Conservation (phyloP, 1,284 basidiomycete genomes). For the Caloboletus inedulis region DNA sequence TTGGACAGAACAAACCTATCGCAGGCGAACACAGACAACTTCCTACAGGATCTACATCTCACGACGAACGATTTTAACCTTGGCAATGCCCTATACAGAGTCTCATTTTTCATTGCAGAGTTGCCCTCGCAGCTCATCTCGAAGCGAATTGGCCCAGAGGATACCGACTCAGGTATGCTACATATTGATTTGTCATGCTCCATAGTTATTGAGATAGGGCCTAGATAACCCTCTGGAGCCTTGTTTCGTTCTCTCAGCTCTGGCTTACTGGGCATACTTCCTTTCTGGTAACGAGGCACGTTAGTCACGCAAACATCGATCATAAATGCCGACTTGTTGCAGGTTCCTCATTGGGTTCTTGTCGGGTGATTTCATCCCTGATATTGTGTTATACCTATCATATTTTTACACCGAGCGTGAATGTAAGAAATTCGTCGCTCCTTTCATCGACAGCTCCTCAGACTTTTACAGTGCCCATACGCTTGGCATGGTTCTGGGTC, state of each 20-base stretch:
- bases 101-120: slow-evolving; percentile 60
- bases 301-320: slow-evolving; percentile 30
- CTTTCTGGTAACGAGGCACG: slow-evolving; percentile 48
- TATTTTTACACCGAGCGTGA: slow-evolving; percentile 67
- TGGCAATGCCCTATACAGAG: slow-evolving; percentile 56
- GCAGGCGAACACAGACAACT: slow-evolving; percentile 57
- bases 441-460: neutral
- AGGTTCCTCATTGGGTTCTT: slow-evolving; percentile 69
- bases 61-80: slow-evolving; percentile 62
- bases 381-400: slow-evolving; percentile 63
- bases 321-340: neutral
- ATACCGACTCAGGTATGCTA: slow-evolving; percentile 56
- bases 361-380: slow-evolving; percentile 55
- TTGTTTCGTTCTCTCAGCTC: slow-evolving; percentile 59
- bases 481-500: slow-evolving; percentile 70
- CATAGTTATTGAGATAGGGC: slow-evolving; percentile 1
- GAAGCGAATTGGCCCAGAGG: slow-evolving; percentile 70
- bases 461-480: slow-evolving; percentile 50
- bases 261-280: slow-evolving; percentile 52
- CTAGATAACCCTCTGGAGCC: slow-evolving; percentile 54
- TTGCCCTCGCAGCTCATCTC: slow-evolving; percentile 71
- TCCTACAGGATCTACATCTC: slow-evolving; percentile 49
- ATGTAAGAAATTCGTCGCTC: slow-evolving; percentile 30
- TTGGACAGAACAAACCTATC: slow-evolving; percentile 57
- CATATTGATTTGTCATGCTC: neutral